phyloP scores from a whole-genome alignment of 495 filamentous ascomycete genomes.

The Penicillium soppii region DNA sequence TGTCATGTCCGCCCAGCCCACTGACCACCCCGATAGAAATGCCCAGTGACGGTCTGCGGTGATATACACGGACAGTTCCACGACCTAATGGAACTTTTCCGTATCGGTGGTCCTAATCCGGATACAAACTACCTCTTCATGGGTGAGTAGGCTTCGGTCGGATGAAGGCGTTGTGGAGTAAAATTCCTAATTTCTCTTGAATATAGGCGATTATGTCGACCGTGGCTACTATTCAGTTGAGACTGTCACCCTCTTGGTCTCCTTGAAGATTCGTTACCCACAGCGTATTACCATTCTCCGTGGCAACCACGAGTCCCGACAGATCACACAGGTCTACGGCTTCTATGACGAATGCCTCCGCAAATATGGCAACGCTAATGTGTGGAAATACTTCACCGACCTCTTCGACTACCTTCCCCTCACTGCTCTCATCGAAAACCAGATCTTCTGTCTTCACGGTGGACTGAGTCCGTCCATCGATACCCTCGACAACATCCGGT shows the following conservation, averaged over 20 bases:
- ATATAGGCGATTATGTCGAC: conserved; percentile 89
- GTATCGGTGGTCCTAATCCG: conserved; percentile 86
- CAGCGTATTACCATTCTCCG: conserved; percentile 95
- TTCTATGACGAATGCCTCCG: conserved; percentile 98
- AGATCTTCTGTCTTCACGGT: conserved; percentile 99
- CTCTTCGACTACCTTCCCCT: conserved; percentile 98
- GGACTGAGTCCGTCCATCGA: conserved; percentile 95
- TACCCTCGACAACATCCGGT: conserved; percentile 96
- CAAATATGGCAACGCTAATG: conserved; percentile 98
- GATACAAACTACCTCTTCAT: conserved; percentile 97
- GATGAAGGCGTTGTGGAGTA: conserved; percentile 8
- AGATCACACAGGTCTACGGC: conserved; percentile 97
- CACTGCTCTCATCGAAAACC: conserved; percentile 97
- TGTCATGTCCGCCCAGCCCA: conserved; percentile 6
- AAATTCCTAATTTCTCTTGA: conserved; percentile 3
- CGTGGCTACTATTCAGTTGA: conserved; percentile 97
- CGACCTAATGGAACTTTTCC: conserved; percentile 92
- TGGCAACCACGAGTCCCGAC: conserved; percentile 95
- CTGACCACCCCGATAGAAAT: conserved; percentile 65
- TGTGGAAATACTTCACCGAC: conserved; percentile 99
- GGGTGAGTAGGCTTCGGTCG: conserved; percentile 56
- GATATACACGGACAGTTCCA: conserved; percentile 95
- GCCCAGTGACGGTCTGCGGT: conserved; percentile 88
- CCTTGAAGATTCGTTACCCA: conserved; percentile 93
- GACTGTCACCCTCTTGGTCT: conserved; percentile 90